Conservation (phyloP, 768 basidiomycete genomes). For the Lyophyllum semitale region DNA sequence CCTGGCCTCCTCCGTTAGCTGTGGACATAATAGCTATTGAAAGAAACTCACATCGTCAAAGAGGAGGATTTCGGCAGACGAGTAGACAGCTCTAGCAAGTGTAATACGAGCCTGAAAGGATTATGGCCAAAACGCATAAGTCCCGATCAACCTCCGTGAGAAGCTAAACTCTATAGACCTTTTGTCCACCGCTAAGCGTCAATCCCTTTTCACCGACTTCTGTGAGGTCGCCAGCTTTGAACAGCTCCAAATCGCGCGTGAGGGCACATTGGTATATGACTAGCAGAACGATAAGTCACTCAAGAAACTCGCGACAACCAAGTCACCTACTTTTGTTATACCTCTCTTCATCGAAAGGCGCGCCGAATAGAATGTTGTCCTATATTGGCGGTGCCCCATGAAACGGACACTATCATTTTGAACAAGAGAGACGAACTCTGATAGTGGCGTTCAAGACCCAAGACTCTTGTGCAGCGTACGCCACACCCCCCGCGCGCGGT, state of each 20-base stretch:
- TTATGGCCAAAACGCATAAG: neutral
- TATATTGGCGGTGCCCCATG: constrained; percentile 13
- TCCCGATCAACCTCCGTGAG: neutral
- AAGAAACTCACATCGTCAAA: constrained; percentile 74
- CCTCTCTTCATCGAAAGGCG: constrained; percentile 69
- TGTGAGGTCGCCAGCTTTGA: constrained; percentile 65
- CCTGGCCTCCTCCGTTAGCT: neutral
- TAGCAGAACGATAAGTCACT: neutral
- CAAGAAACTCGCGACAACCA: neutral
- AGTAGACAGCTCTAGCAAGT: constrained; percentile 46
- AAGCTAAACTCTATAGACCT: constrained; percentile 8
- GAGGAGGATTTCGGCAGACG: constrained; percentile 56
- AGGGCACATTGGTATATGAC: constrained; percentile 74
- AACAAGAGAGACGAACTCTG: constrained; percentile 30
- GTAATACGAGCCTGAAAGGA: constrained; percentile 41
- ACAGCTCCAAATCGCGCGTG: constrained; percentile 67
- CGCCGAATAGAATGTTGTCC: constrained; percentile 84
- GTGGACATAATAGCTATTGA: constrained; percentile 20
- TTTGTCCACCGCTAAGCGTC: constrained; percentile 53
- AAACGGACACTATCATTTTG: neutral
- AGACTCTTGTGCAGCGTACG: constrained; percentile 81
- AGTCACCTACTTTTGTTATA: constrained; percentile 53
- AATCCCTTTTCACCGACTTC: constrained; percentile 76
- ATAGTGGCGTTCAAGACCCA: constrained; percentile 85
- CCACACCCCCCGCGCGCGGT: constrained; percentile 67